A percentile compares a stretch with the other conserved stretches of the same genome.
Evolutionary conservation across 352 stramenopile genomes (phyloP).

Genomic region (Phytopythium ostracodes): DNA sequence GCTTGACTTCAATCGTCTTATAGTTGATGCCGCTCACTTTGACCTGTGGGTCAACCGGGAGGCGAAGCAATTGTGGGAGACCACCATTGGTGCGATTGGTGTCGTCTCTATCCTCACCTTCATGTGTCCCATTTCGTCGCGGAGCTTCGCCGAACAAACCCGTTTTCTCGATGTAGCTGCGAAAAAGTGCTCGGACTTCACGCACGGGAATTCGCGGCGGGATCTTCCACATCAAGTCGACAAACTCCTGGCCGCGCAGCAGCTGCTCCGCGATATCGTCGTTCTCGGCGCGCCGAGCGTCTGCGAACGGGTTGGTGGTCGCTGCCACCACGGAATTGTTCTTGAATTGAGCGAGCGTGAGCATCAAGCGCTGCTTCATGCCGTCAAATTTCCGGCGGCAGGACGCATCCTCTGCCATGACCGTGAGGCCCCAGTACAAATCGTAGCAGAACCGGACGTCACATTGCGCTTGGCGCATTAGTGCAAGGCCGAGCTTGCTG

Average conservation of each 20-base stretch:
- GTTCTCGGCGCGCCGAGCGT: conserved; percentile 18
- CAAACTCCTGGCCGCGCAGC: conserved; percentile 79
- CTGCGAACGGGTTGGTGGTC: neutral
- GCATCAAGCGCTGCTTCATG: conserved; percentile 72
- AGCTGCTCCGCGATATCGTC: conserved; percentile 75
- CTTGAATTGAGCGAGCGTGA: conserved; percentile 67
- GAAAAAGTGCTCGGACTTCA: conserved; percentile 47
- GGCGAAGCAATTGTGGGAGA: conserved; percentile 35
- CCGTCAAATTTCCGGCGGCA: conserved; percentile 79
- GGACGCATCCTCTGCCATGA: conserved; percentile 75
- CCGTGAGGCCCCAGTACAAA: conserved; percentile 79
- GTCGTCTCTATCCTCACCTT: neutral
- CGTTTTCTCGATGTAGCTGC: conserved; percentile 47
- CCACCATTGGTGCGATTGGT: neutral
- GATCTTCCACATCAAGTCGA: conserved; percentile 81
- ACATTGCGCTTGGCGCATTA: conserved; percentile 71
- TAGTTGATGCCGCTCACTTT: conserved; percentile 73
- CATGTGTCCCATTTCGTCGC: conserved; percentile 9
- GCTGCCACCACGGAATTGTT: conserved; percentile 27
- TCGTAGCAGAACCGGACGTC: conserved; percentile 84
- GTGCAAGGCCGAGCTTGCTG: conserved; percentile 60
- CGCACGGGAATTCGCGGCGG: conserved; percentile 62
- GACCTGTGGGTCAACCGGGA: conserved; percentile 71
- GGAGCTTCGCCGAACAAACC: conserved; percentile 25
- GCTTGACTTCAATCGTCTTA: conserved; percentile 73